Base-by-base conservation (phyloP, 192 early-diverging fungal species). In the Coemansia sp. region DNA sequence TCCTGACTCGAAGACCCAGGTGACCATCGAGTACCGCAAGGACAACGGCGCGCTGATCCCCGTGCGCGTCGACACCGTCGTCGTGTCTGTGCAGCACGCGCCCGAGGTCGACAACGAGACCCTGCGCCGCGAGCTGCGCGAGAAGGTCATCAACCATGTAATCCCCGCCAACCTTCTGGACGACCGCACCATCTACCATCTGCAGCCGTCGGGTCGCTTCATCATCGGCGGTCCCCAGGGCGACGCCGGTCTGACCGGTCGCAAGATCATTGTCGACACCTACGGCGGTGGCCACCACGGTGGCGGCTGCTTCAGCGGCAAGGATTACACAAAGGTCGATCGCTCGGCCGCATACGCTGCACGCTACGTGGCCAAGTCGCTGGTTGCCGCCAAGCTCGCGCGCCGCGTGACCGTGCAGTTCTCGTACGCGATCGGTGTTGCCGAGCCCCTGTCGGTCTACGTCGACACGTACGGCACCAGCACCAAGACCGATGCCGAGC, bases 301-400 rank as follows among this genome's bases (percentile, higher is more conserved):
- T 83, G 94, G 97, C 75, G 97, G 97, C 89, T 95, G 95, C 81
- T 97, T 99, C 92, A 97, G 95, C 66, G 97, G 97, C 65, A 99
- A 99, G 90, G 97, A 97, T 87, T 98, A 93, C 91, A 96, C 94
- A 90, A 97, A 97, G 92, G 95, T 99, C 75, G 95, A 96, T 83
- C 93, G 97, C 84, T 96, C 94, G 40, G 96, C 95, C 73, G 96
- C 96, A 66, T 99, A 97, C 85, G 92, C 96, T 54, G 93, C 92
- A 63, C 93, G 96, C 72, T 98, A 95, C 92, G 92, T 99, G 73
- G 94, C 97, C 85, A 97, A 99, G 90, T 97, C 94, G 45, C 83
- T 97, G 67, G 94, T 99, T 59, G 84, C 86, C 18, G 97, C 97
- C 73, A 90, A 90, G 66, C 90, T 99, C 65, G 93, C 91, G 69